These are phyloP conservation scores for Phyllosticta capitalensis DNA, from an alignment of 2,329 filamentous ascomycete genomes.

Conservation along the genomic window DNA sequence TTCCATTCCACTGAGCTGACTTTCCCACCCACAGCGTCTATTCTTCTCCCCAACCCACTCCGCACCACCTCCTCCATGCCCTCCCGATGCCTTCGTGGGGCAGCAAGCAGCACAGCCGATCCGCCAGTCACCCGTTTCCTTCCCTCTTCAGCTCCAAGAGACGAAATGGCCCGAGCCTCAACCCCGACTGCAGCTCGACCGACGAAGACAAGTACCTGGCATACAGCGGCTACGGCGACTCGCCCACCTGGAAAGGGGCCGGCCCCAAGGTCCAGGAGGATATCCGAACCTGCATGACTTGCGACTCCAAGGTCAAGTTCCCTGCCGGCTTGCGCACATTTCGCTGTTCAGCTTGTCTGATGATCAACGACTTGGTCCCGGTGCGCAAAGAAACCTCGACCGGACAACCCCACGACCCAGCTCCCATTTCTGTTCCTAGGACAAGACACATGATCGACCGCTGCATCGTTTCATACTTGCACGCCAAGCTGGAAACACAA, in stretches of 20 bases:
- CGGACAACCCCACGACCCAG: conserved; percentile 19
- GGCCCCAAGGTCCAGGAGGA: conserved; percentile 38
- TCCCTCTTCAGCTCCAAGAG: conserved; percentile 52
- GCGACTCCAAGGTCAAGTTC: conserved; percentile 71
- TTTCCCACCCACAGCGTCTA: neutral
- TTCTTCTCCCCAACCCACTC: conserved; percentile 8
- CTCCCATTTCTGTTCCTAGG: conserved; percentile 47
- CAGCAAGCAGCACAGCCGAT: conserved; percentile 36
- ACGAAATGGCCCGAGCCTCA: conserved; percentile 35
- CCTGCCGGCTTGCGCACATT: conserved; percentile 64
- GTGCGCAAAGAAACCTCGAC: conserved; percentile 14
- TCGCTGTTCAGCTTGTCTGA: conserved; percentile 74
- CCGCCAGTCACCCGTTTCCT: conserved; percentile 72
- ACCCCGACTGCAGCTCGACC: conserved; percentile 12
- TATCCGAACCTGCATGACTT: conserved; percentile 75
- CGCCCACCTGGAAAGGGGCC: conserved; percentile 17
- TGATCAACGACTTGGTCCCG: conserved; percentile 67
- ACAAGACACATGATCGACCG: conserved; percentile 49
- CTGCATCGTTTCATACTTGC: conserved; percentile 44
- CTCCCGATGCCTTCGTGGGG: conserved; percentile 10
- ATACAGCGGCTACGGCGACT: neutral
- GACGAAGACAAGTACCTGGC: conserved; percentile 1
- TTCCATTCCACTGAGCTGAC: conserved; percentile 3
- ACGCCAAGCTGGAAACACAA: neutral
- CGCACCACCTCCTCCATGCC: conserved; percentile 5